Base-by-base conservation (phyloP, 371 early-diverging fungal species). In the Syncephalastrum sp. region DNA sequence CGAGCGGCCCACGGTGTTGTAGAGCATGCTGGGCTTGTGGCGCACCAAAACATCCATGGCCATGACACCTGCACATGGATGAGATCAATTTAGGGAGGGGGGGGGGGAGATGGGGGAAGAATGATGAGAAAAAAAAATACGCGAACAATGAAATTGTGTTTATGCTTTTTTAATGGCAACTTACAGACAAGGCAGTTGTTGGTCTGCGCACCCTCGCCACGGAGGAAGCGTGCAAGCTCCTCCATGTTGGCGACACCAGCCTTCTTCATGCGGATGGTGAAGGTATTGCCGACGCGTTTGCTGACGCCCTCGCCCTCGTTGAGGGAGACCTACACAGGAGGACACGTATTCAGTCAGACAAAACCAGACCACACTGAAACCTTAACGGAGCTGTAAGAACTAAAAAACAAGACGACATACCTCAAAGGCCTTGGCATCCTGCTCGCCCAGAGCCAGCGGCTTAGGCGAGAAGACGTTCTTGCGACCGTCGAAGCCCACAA, bases 21-120 rank as follows among this genome's bases (percentile, higher is more conserved):
- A 85, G 42, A 68, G 61, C 59, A 84, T 66, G 6, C 89, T 81
- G 6, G 93, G 89, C 3, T 85, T 75, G 50, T 93, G 88, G 29
- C 91, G 85, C 33, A 95, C 82, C 0, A 94, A 66, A 25, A 91
- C 79, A 55, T 95, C 95, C 33, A 95, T 67, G 0, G 90, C 92
- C 72, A 79, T 84, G 50, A 94, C 84, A n/a, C 90, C 88, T 47
- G 75, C 17, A 42, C 12, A 53, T 38, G n/a, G 47, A 14, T 33
- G 38, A 23, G 21, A 21, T 21, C 21, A 45, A 33, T 48, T 27
- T 27, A 42, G 16, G 42, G 17, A 38, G 53, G n/a, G 4, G 15
- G 4, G 15, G 47, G 21, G 21, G 2, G 21, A 21, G 27, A 3
- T 27, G 27, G 27, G 27, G 4, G 5, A 27, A 27, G 27, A 27